Evolutionary conservation across 208 protist genomes (phyloP), one percentile per base, ranked within the genome.

Genomic region (Wallacemonas sp.): DNA sequence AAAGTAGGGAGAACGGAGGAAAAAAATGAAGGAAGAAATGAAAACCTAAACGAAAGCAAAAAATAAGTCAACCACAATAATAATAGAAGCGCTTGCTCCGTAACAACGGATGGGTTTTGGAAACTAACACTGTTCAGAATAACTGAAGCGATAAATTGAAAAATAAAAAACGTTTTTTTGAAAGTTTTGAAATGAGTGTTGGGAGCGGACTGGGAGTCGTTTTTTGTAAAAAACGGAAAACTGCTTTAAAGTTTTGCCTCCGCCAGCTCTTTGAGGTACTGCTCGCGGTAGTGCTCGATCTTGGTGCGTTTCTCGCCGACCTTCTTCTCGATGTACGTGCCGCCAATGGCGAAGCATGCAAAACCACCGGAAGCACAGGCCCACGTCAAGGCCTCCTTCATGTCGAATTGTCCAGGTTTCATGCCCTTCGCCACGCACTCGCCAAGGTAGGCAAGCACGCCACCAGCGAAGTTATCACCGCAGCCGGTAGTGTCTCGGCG

Each of bases 401-500:
- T 51, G 33, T 72, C 62, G 14, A 74, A 62, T 33, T 72, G 42
- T 17, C 66, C 67, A 30, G 21, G 22, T 0, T 15, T n/a, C 28
- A 62, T 46, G 17, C 62, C 62, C 15, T 63, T 68, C 12, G 56
- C 38, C 2, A 81, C 31, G 1, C 34, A 33, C 36, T 69, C 70
- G 0, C 42, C 61, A 2, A 71, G 12, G 51, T 62, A 70, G 0
- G 62, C 46, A 17, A 77, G 41, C 19, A 77, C 31, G 22, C 62
- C 70, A 6, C 66, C 70, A 4, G 70, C 62, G 59, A 77, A 72
- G 45, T 72, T 77, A 33, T 77, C 63, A 15, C 63, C 70, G 58
- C 70, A 74, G 1, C 66, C 66, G 1, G 58, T 77, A 9, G 58
- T 76, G 58, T 81, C 66, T 17, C 66, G 66, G 27, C 31, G 33